Evolutionary conservation across 2,329 filamentous ascomycete species (phyloP).

Genomic region (Arthrinium puccinioides): DNA sequence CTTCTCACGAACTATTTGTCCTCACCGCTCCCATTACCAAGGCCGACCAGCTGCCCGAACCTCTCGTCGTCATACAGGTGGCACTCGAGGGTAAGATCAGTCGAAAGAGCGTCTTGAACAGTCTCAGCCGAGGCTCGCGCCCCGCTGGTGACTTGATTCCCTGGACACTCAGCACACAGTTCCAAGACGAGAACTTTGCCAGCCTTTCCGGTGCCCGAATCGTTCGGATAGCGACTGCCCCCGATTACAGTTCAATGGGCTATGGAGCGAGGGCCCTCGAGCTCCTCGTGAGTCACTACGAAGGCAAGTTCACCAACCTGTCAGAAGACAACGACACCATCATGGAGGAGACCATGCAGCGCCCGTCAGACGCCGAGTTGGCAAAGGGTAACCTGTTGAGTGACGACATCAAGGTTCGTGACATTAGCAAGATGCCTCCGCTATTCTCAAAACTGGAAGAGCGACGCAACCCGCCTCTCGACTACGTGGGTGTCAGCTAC

Average conservation of each 20-base stretch:
- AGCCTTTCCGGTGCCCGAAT: conserved; percentile 85
- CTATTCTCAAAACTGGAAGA: conserved; percentile 85
- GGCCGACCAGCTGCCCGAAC: conserved; percentile 75
- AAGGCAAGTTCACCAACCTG: conserved; percentile 81
- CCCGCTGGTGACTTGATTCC: conserved; percentile 92
- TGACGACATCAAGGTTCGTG: conserved; percentile 83
- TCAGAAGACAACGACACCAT: conserved; percentile 59
- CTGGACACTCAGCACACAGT: conserved; percentile 96
- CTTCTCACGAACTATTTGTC: conserved; percentile 92
- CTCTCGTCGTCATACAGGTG: conserved; percentile 90
- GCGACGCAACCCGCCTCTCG: conserved; percentile 68
- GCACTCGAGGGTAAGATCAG: conserved; percentile 93
- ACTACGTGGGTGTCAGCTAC: conserved; percentile 94
- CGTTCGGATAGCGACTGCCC: conserved; percentile 93
- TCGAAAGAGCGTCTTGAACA: conserved; percentile 83
- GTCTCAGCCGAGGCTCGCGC: conserved; percentile 79
- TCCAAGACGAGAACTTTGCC: conserved; percentile 95
- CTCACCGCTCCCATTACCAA: conserved; percentile 81
- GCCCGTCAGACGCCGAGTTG: conserved; percentile 77
- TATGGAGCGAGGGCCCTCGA: conserved; percentile 87
- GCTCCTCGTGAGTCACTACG: conserved; percentile 86
- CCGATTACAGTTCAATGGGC: conserved; percentile 86
- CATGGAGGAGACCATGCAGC: conserved; percentile 59
- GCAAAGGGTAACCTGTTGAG: conserved; percentile 68
- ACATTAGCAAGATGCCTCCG: conserved; percentile 87